Percentiles rank a stretch among this genome's conserved stretches.
phyloP scores from a whole-genome alignment of 2,329 filamentous ascomycete species.

The Penicillium sp. region DNA sequence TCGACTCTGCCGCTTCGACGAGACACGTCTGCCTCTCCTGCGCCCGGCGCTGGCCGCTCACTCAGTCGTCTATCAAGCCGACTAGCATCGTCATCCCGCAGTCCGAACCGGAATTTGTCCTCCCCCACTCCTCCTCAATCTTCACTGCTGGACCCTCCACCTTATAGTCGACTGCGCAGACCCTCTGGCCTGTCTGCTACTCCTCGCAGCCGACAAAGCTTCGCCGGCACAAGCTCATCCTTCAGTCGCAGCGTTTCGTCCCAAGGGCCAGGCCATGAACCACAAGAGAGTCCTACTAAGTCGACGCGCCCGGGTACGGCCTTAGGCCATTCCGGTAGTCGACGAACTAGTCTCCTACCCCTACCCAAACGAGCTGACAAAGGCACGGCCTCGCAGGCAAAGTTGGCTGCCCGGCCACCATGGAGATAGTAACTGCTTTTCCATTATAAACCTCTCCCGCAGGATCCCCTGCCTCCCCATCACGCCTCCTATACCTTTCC shows the following conservation, averaged over 20 bases:
- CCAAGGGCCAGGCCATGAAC: constrained; percentile 24
- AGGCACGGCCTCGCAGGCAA: constrained; percentile 32
- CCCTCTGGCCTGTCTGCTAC: constrained; percentile 32
- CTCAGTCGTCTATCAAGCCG: constrained; percentile 41
- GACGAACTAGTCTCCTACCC: constrained; percentile 47
- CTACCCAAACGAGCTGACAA: constrained; percentile 40
- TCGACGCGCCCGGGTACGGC: constrained; percentile 43
- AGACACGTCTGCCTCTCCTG: constrained; percentile 48
- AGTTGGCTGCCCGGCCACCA: constrained; percentile 39
- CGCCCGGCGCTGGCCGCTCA: constrained; percentile 33
- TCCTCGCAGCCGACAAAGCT: constrained; percentile 46
- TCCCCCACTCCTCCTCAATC: constrained; percentile 37
- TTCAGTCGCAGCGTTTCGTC: constrained; percentile 36
- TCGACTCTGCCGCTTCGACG: constrained; percentile 50
- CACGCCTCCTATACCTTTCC: constrained; percentile 2
- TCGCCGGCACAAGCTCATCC: constrained; percentile 34
- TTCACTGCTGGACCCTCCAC: constrained; percentile 44
- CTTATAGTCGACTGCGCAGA: constrained; percentile 47
- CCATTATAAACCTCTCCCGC: not conserved
- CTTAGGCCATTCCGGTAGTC: constrained; percentile 43
- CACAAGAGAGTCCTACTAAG: constrained; percentile 35
- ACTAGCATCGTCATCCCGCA: constrained; percentile 36
- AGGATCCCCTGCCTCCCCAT: not conserved
- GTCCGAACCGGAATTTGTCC: constrained; percentile 31
- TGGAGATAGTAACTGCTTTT: constrained; percentile 33